Evolutionary conservation across 1,139 yeast species (phyloP).

Genomic region (Candida buenavistaensis): DNA sequence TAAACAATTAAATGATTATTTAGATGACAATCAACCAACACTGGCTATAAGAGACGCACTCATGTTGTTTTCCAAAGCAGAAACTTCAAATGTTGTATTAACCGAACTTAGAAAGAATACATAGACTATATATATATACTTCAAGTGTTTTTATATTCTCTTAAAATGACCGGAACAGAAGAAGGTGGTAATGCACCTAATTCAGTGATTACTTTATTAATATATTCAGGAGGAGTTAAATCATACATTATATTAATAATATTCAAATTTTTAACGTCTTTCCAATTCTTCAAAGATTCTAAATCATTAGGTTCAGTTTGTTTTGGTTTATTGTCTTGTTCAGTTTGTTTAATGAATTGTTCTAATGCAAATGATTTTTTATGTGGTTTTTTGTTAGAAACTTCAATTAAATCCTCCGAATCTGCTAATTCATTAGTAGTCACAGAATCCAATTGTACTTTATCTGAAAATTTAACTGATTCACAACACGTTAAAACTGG

Average conservation of each 20-base stretch:
- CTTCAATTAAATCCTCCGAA: slow-evolving; percentile 65
- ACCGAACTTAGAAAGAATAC: slow-evolving; percentile 24
- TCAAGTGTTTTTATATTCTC: slow-evolving; percentile 76
- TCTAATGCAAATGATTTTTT: slow-evolving; percentile 67
- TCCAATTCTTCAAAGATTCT: slow-evolving; percentile 62
- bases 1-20: slow-evolving; percentile 18
- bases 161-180: slow-evolving; percentile 91
- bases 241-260: slow-evolving; percentile 88
- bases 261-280: slow-evolving; percentile 60
- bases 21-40: slow-evolving; percentile 12
- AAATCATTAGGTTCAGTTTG: slow-evolving; percentile 12
- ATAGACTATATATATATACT: not conserved
- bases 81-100: slow-evolving; percentile 30
- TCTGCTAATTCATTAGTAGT: slow-evolving; percentile 92
- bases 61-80: slow-evolving; percentile 23
- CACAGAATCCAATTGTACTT: slow-evolving; percentile 93
- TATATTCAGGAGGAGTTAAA: slow-evolving; percentile 90
- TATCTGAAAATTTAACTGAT: slow-evolving; percentile 89
- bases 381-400: slow-evolving; percentile 53
- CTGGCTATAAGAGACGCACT: slow-evolving; percentile 22
- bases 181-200: slow-evolving; percentile 96
- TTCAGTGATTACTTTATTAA: slow-evolving; percentile 93
- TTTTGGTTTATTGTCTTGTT: slow-evolving; percentile 25
- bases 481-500: slow-evolving; percentile 97
- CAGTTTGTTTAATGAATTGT: slow-evolving; percentile 54